phyloP scores from a whole-genome alignment of 805 yeast species.

The Metschnikowia kunwiensis region DNA sequence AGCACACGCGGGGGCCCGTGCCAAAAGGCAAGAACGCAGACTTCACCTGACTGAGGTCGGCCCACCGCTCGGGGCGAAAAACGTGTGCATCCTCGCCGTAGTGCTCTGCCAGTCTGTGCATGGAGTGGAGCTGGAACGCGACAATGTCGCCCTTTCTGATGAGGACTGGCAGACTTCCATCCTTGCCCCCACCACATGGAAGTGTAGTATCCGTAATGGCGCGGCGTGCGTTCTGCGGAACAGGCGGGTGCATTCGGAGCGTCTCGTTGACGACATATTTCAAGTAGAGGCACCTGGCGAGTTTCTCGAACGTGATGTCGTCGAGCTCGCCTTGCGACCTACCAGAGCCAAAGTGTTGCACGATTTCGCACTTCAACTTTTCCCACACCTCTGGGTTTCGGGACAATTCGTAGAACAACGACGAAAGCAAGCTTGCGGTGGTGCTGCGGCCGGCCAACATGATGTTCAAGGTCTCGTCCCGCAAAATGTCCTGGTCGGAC shows the following conservation, averaged over 20 bases:
- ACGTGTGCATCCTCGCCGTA: constrained; percentile 15
- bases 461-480: constrained; percentile 16
- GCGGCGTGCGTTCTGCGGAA: constrained; percentile 46
- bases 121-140: constrained; percentile 12
- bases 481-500: constrained; percentile 10
- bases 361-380: constrained; percentile 28
- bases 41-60: constrained; percentile 8
- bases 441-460: constrained; percentile 36
- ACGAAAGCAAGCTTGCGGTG: constrained; percentile 33
- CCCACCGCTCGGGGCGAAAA: constrained; percentile 19
- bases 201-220: constrained; percentile 45
- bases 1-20: constrained; percentile 16
- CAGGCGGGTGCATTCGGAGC: constrained; percentile 50
- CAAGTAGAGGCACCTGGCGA: constrained; percentile 45
- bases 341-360: constrained; percentile 20
- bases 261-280: constrained; percentile 46
- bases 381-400: constrained; percentile 29
- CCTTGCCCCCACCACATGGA: constrained; percentile 50
- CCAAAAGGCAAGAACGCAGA: constrained; percentile 17
- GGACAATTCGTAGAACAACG: constrained; percentile 30
- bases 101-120: constrained; percentile 12
- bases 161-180: constrained; percentile 34
- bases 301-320: constrained; percentile 43
- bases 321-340: constrained; percentile 22
- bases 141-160: constrained; percentile 13